Base-by-base conservation (phyloP, 108 stramenopile species). In the Mediolabrus comicus region DNA sequence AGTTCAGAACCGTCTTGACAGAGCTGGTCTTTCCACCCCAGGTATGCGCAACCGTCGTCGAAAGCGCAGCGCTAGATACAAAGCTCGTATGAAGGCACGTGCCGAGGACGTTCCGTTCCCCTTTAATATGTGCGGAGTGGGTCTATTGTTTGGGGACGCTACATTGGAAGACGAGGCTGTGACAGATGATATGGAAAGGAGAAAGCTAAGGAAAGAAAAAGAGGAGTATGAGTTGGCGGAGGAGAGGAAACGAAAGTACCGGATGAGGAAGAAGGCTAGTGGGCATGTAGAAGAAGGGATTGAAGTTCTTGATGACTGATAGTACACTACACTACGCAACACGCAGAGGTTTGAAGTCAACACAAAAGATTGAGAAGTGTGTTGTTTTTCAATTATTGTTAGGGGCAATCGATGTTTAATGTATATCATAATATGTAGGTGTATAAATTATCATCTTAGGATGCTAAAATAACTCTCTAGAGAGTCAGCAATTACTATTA, bases 31-130 rank as follows among this genome's bases (percentile, higher is more conserved):
- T n/a, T 73, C 71, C 29, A 94, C 92, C 1, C 71, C 84, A 9
- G 77, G 72, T 2, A 91, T 90, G 72, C 79, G 89, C 19, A 90
- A 90, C 67, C 77, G 85, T 14, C 75, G 67, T 24, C 71, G 85
- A 10, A 72, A 74, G 17, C 84, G 87, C 19, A 75, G 73, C 41
- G 87, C 92, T 25, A 52, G 30, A 22, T 53, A 30, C 16, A 30
- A 39, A 51, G 71, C 25, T 62, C 29, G 19, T n/a, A 33, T 39
- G 51, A 71, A 10, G 46, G 57, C 29, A 29, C 46, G 13, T 70
- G 46, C 77, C 24, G 83, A 67, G 13, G 86, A 85, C 61, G 70
- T 75, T 16, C 85, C 86, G 12, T 67, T 62, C 33, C 64, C 87
- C 4, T 85, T 91, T 53, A 61, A 59, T n/a, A 74, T 85, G 28